These are phyloP conservation scores for Hymenotorrendiella dingleyae DNA, from an alignment of 2,329 filamentous ascomycete species.

Conservation along the genomic window DNA sequence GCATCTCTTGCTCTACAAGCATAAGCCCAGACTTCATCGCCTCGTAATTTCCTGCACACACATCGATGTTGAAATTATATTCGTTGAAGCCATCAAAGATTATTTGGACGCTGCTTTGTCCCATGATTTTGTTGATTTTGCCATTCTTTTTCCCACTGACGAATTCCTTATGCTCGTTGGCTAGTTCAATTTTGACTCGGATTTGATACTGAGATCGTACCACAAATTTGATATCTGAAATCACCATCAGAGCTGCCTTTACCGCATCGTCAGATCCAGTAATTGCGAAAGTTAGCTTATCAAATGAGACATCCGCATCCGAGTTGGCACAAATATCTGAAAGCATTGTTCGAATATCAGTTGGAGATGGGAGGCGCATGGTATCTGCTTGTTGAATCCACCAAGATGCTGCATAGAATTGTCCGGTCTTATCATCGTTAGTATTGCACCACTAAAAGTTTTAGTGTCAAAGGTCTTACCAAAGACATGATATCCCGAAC, in stretches of 20 bases:
- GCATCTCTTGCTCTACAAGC: constrained; percentile 98
- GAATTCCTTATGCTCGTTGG: constrained; percentile 99
- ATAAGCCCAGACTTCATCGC: constrained; percentile 88
- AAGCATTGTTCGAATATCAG: constrained; percentile 82
- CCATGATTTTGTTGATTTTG: constrained; percentile 99
- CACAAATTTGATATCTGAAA: constrained; percentile 86
- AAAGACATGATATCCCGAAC: constrained; percentile 93
- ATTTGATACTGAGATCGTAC: constrained; percentile 86
- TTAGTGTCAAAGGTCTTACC: constrained; percentile 45
- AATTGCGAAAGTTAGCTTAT: constrained; percentile 88
- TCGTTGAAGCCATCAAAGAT: constrained; percentile 99
- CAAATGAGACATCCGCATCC: constrained; percentile 88
- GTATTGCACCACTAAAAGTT: constrained; percentile 1
- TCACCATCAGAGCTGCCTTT: constrained; percentile 89
- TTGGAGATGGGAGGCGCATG: constrained; percentile 50
- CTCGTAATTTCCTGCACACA: constrained; percentile 86
- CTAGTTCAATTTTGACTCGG: constrained; percentile 95
- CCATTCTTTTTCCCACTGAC: constrained; percentile 99
- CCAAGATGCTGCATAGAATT: constrained; percentile 97
- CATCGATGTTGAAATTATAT: constrained; percentile 99
- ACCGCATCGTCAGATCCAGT: constrained; percentile 95
- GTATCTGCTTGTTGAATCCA: constrained; percentile 78
- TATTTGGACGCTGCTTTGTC: constrained; percentile 97
- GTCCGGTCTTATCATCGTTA: constrained; percentile 61
- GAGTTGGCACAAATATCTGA: constrained; percentile 95